Conservation (phyloP, 345 rosid genomes). For the Euphorbia tirucalli region DNA sequence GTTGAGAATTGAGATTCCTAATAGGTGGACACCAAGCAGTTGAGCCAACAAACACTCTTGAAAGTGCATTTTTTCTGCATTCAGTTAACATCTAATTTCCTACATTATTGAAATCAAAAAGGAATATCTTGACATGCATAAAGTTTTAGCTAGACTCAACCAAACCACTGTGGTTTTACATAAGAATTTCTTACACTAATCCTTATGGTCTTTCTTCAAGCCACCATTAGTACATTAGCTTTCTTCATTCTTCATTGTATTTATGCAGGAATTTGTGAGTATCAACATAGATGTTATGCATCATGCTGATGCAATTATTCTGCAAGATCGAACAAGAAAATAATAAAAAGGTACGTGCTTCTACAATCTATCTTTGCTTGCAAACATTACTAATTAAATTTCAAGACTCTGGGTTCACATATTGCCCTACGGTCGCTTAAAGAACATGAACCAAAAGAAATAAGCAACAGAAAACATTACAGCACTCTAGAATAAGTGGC, state of each 20-base stretch:
- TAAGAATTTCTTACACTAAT: not conserved
- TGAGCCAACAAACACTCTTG: not conserved
- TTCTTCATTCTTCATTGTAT: no score
- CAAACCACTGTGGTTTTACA: no score
- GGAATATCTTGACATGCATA: not conserved
- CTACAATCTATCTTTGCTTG: not conserved
- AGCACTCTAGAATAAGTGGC: not conserved
- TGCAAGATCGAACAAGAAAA: not conserved
- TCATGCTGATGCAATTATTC: not conserved
- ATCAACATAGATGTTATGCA: not conserved
- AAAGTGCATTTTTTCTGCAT: not conserved
- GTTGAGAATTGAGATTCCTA: no score
- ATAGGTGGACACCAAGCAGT: no score
- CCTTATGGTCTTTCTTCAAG: not conserved
- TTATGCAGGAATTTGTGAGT: not conserved
- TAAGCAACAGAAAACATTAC: not conserved
- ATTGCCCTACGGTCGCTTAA: not conserved
- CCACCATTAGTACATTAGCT: not conserved
- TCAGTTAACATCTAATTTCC: not conserved
- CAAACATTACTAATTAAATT: not conserved
- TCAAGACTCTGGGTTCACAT: not conserved
- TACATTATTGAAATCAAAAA: not conserved
- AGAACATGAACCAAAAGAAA: slow-evolving; percentile 8
- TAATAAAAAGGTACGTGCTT: not conserved
- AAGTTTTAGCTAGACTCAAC: no score